Evolutionary conservation across 495 filamentous ascomycete species (phyloP), one percentile per base, ranked within the genome.

Genomic region (Hypoxylon perforatum): DNA sequence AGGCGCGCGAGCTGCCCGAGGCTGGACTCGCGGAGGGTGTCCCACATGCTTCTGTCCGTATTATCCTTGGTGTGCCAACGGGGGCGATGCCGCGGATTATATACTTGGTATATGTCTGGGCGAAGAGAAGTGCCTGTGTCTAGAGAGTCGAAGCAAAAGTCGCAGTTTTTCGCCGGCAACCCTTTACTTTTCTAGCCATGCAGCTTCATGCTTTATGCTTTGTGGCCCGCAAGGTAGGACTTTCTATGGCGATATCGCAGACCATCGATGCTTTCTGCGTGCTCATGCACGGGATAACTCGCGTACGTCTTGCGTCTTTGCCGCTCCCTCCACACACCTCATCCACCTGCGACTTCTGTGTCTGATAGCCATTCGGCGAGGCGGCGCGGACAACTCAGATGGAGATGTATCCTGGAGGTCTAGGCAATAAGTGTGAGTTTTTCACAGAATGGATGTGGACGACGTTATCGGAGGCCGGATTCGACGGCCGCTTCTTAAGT

Each of bases 1-100:
- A 75, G 76, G 17, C 85, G 81, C 38, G 83, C 73, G 35, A 85
- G 46, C 70, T 87, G 85, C 46, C 85, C 85, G 50, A 86, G 68
- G 19, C 83, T 81, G 54, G 85, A 79, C 52, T 87, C 85, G 53
- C 85, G 75, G 57, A 84, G 67, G 47, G 80, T 73, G 58, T 80
- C 67, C 62, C 67, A 58, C 67, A 65, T 65, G 46, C 49, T 69
- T 65, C 44, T 52, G 22, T 38, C 55, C 46, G 25, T 17, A 10
- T 28, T 39, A 44, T 9, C 18, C 9, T 22, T 35, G 17, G 57
- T 46, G 30, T 48, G 47, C 42, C 46, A n/a, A 18, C 55, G 42
- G 35, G 8, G n/a, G n/a, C n/a, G n/a, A 23, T 12, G 33, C 46
- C 11, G 23, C 44, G 33, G 30, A 47, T 44, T 6, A 15, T 30